Base-by-base conservation (phyloP, 306 rosid genomes). In the Urtica urens region DNA sequence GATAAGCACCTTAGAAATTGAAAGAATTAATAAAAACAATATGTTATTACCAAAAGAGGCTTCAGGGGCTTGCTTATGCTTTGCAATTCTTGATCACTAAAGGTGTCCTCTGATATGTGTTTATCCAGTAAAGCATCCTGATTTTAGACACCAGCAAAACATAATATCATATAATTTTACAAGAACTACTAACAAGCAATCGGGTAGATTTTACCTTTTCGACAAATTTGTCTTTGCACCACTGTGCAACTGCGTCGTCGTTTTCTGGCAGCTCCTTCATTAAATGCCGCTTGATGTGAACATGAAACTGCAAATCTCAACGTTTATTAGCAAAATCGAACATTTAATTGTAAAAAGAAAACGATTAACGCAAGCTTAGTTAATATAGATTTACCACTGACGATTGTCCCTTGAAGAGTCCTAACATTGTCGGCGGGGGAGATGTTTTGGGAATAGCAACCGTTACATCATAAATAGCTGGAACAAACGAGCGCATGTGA, bases 351-450 rank as follows among this genome's bases (percentile, higher is more conserved):
- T 3, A 1, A n/a, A n/a, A n/a, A n/a, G n/a, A n/a, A n/a, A n/a
- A n/a, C n/a, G n/a, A n/a, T n/a, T n/a, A n/a, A n/a, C n/a, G n/a
- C n/a, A n/a, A n/a, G n/a, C n/a, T n/a, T n/a, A n/a, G n/a, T n/a
- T n/a, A n/a, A n/a, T n/a, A n/a, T n/a, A n/a, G n/a, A n/a, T 73
- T 71, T 66, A 88, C 96, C 88, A 88, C 86, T 40, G 96, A 83
- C 48, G 94, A 62, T 65, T 73, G 78, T 51, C 94, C 93, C 70
- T 66, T 75, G 56, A 88, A 83, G 66, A 88, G 77, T 75, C 96
- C 69, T 48, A 88, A 60, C 93, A 88, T 69, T 57, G 96, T 88
- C 25, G 96, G 96, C 56, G 93, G 46, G n/a, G 86, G 72, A 19
- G 93, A 78, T 68, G 44, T 68, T 72, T 81, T 83, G n/a, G 94